Evolutionary conservation across 2,329 filamentous ascomycete species (phyloP).

Genomic region (Beauveria sp.): DNA sequence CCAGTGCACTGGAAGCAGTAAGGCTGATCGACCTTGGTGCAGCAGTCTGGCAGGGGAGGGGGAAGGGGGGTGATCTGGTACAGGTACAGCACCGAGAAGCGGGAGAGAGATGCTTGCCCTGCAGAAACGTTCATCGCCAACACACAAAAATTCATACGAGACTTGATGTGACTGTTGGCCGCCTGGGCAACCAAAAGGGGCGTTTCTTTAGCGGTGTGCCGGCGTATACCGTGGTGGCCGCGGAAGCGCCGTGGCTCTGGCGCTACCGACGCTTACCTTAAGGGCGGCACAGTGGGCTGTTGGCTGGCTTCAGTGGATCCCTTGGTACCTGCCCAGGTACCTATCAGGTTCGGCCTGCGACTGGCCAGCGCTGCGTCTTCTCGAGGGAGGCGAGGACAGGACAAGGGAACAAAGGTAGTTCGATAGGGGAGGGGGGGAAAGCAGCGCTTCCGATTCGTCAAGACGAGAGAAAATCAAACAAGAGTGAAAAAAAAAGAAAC

Average conservation of each 20-base stretch:
- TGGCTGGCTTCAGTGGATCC: neutral
- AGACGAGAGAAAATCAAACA: neutral
- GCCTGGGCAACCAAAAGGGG: too few relatives aligned
- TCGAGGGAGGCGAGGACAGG: neutral
- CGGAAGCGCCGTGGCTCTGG: neutral
- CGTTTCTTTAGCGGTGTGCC: neutral
- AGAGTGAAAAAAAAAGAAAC: neutral
- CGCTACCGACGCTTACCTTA: neutral
- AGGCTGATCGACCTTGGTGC: conserved; percentile 7
- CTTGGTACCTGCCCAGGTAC: neutral
- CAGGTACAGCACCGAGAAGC: neutral
- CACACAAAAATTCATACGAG: too few relatives aligned
- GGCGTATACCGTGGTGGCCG: neutral
- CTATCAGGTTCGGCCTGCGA: too few relatives aligned
- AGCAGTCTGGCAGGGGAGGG: neutral
- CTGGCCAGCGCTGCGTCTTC: neutral
- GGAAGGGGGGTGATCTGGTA: neutral
- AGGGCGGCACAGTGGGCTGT: neutral
- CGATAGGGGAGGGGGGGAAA: neutral
- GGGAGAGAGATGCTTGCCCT: neutral
- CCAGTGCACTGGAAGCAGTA: conserved; percentile 1
- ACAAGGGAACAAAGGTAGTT: neutral
- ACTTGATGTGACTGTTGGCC: too few relatives aligned
- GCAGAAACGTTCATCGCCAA: neutral
- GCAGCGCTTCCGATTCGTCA: too few relatives aligned